Base-by-base conservation (phyloP, 176 grass and related monocot genomes). In the Ensete glaucum region DNA sequence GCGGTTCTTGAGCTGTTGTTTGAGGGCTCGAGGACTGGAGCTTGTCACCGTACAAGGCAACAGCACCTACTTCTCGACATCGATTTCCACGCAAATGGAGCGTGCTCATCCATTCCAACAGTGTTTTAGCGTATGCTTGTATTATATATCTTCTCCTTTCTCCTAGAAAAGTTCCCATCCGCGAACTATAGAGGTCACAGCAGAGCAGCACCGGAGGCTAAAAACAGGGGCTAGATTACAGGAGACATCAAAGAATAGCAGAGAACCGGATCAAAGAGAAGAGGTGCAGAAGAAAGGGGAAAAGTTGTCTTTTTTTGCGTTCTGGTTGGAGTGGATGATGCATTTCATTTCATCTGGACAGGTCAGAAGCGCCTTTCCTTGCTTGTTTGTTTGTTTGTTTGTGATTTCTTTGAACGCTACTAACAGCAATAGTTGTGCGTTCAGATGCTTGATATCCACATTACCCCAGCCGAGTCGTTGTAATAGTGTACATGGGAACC, bases 81-180 rank as follows among this genome's bases (percentile, higher is more conserved):
- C 82, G 75, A 79, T 84, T 79, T 79, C 76, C 48, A 3, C 9
- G 34, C 27, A 68, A 70, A 57, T 79, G 70, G 50, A 11, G n/a
- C 25, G 70, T 43, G 34, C 3, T 43, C 76, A 84, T 69, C 79
- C 82, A 79, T 69, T 26, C 50, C 50, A 84, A 84, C 70, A 84
- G 82, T 84, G 82, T 29, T 52, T 68, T 67, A 67, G 34, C 5
- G 5, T 43, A 57, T 84, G 21, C 69, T 52, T 67, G 4, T 43
- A 50, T 6, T 43, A 43, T 6, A 43, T 43, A 4, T 43, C 34
- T 43, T 43, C 34, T 43, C 34, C 34, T 43, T 43, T 43, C 34
- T 43, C 34, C 34, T 43, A 43, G 34, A 43, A 43, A 43, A 43
- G 34, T 43, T 43, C 4, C 4, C 34, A 6, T 43, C 34, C 5